A percentile compares a stretch with the other conserved stretches of the same genome.
phyloP scores from a whole-genome alignment of 2,329 filamentous ascomycete genomes.

The Camptophora hylomeconis region DNA sequence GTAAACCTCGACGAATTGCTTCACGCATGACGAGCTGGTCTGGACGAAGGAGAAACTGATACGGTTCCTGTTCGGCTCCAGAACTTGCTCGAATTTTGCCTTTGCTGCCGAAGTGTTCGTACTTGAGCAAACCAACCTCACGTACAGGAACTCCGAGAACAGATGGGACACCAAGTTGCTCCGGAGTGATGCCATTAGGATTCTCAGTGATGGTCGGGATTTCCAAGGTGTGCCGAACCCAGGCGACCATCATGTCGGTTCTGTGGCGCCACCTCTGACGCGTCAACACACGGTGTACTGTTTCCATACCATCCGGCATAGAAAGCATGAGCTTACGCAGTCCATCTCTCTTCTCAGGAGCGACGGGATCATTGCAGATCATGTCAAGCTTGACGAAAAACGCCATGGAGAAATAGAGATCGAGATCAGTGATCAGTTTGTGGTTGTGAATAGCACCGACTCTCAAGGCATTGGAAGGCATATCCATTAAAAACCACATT shows the following conservation, averaged over 20 bases:
- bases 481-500: constrained; percentile 62
- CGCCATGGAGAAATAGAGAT: constrained; percentile 49
- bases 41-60: constrained; percentile 14
- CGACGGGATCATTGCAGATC: constrained; percentile 51
- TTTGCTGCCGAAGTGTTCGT: constrained; percentile 43
- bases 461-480: constrained; percentile 44
- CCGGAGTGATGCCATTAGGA: no score
- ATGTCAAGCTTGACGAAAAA: constrained; percentile 63
- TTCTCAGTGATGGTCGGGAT: no score
- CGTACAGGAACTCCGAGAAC: constrained; percentile 40
- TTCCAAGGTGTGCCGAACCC: constrained; percentile 43
- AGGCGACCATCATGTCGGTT: constrained; percentile 43
- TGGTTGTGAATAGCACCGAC: constrained; percentile 40
- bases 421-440: constrained; percentile 42
- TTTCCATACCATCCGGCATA: constrained; percentile 33
- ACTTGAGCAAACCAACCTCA: constrained; percentile 40
- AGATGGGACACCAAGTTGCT: constrained; percentile 8
- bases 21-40: constrained; percentile 20
- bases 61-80: constrained; percentile 3
- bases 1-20: constrained; percentile 13
- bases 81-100: neutral
- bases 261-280: constrained; percentile 38
- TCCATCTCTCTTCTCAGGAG: constrained; percentile 33
- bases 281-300: constrained; percentile 47
- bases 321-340: constrained; percentile 49